phyloP scores from a whole-genome alignment of 164 flowering plant species.

The Litsea cubeba region DNA sequence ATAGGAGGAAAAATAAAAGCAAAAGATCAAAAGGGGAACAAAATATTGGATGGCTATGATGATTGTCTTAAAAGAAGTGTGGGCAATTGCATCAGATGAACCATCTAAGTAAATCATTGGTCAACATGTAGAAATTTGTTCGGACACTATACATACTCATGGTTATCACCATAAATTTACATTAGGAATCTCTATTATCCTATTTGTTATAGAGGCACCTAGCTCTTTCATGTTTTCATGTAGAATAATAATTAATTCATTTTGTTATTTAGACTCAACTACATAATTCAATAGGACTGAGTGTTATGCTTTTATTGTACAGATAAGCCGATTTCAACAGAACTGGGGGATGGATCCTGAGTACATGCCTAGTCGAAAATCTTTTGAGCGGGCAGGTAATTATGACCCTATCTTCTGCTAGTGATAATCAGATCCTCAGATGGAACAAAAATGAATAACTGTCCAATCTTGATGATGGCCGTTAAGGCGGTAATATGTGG shows the following conservation, averaged over 20 bases:
- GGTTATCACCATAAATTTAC: not conserved
- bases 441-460: not conserved
- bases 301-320: slow-evolving; percentile 7
- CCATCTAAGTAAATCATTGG: not conserved
- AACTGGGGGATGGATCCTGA: slow-evolving; percentile 94
- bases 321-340: slow-evolving; percentile 74
- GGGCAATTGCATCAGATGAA: not conserved
- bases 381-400: slow-evolving; percentile 92
- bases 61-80: no score
- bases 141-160: not conserved
- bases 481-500: not conserved
- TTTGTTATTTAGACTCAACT: not conserved
- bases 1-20: not conserved
- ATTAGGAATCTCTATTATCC: not conserved
- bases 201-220: not conserved
- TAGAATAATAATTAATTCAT: no score
- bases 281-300: not conserved
- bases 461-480: not conserved
- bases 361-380: slow-evolving; percentile 87
- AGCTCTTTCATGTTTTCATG: not conserved
- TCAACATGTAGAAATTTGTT: not conserved
- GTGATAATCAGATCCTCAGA: not conserved
- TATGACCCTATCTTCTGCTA: not conserved
- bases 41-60: not conserved
- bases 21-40: not conserved